Evolutionary conservation across 1,284 basidiomycete species (phyloP), one percentile per base, ranked within the genome.

Genomic region (Sphagnurus paluster): DNA sequence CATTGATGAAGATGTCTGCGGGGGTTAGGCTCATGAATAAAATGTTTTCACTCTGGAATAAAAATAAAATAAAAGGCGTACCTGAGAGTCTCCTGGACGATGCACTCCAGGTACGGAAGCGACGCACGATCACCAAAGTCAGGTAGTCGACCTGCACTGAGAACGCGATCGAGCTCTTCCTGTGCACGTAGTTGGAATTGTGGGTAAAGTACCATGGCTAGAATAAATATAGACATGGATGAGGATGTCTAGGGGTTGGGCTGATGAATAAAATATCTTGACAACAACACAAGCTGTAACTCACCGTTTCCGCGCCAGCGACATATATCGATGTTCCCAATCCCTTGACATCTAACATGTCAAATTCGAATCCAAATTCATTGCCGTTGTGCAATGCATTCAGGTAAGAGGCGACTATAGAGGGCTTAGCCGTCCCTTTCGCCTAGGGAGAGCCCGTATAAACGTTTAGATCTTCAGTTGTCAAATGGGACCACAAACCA

Each of bases 151-250:
- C 14, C 17, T 2, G 16, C 7, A 9, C 34, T 20, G 2, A 35
- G 10, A 2, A 35, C 34, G 6, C 5, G 19, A 20, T 35, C 34
- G 17, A 35, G 34, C 11, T 35, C 34, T 4, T 16, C 34, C 19
- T 35, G 34, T 2, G 34, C 34, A 2, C 34, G 2, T 2, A 17
- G 9, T 10, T 35, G 34, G 19, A 9, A 21, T 2, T 35, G 9
- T 8, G 34, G 34, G 17, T 35, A 35, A 11, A 67, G 52, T 20
- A 70, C 59, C 72, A 79, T 75, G 5, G 69, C 69, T n/a, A n/a
- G n/a, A n/a, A n/a, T n/a, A n/a, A n/a, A n/a, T n/a, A n/a, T n/a
- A n/a, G n/a, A n/a, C n/a, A 29, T 64, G 57, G 25, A 69, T 16
- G 45, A 44, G 8, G 45, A 34, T 6, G 43, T 46, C 44, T 50